Evolutionary conservation across 805 yeast species (phyloP), one percentile per base, ranked within the genome.

Genomic region (Starmerella kuoi): DNA sequence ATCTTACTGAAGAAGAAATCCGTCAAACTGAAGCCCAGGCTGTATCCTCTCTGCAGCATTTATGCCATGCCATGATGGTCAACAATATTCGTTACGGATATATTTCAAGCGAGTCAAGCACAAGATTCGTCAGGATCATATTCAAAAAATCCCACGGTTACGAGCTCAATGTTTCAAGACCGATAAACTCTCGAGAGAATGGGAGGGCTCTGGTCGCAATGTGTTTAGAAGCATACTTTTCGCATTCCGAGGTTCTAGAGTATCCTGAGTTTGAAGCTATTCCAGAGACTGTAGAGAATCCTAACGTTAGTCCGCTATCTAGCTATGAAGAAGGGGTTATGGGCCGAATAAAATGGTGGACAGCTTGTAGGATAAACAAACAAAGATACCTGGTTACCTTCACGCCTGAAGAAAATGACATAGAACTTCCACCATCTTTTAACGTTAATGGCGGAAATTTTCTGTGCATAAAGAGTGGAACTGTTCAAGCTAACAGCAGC

Each of bases 31-130:
- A n/a, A n/a, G n/a, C n/a, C n/a, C n/a, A 37, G 3, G 42, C 20
- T 37, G 35, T n/a, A 19, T 11, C 14, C 1, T 41, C 41, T 5
- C 12, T 53, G 2, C 48, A 40, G 24, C 37, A 44, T 17, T 44
- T 53, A 11, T 35, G 35, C 34, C 38, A 39, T 38, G 37, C 45
- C 11, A 44, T 55, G 51, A 32, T 47, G 9, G 22, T 52, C 15
- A 55, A 55, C 33, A 41, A 45, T 21, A 32, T 52, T 5, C 40
- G 46, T 6, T 44, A 44, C 30, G 59, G 58, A 5, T 50, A 41
- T 31, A 12, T 55, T 3, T 35, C 51, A 0, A 48, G 52, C 8
- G 49, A 49, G 11, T 8, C 33, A 3, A 28, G 24, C 20, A 46
- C 51, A 4, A 33, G 53, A 28, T 52, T 54, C 40, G 39, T 55